Evolutionary conservation across 768 basidiomycete genomes (phyloP).

Genomic region (Hysterangium stoloniferum): DNA sequence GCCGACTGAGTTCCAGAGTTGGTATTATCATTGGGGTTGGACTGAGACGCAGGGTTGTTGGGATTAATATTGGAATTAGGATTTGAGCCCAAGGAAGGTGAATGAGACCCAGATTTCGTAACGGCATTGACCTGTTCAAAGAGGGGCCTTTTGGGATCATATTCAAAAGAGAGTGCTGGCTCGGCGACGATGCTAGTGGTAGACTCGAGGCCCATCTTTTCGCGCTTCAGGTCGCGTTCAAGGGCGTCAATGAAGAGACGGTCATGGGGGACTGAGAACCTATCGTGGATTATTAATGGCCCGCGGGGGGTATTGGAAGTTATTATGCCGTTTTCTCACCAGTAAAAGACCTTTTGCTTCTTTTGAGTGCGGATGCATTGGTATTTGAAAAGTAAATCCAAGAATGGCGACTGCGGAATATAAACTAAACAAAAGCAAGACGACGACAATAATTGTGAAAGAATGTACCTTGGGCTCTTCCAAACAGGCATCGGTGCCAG

Average conservation of each 20-base stretch:
- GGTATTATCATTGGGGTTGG: no score
- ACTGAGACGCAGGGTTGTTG: no score
- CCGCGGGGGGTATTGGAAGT: slow-evolving; percentile 3
- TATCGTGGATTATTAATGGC: slow-evolving; percentile 22
- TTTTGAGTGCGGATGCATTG: slow-evolving; percentile 97
- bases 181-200: slow-evolving; percentile 74
- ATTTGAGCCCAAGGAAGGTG: not conserved
- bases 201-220: slow-evolving; percentile 83
- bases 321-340: slow-evolving; percentile 42
- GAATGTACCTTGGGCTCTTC: slow-evolving; percentile 91
- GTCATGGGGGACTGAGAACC: slow-evolving; percentile 97
- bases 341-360: slow-evolving; percentile 99
- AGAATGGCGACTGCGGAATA: slow-evolving; percentile 69
- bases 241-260: slow-evolving; percentile 94
- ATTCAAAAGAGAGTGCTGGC: slow-evolving; percentile 82
- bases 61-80: no score
- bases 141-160: slow-evolving; percentile 76
- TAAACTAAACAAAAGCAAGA: slow-evolving; percentile 1
- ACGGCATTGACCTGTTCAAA: slow-evolving; percentile 69
- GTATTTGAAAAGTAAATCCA: slow-evolving; percentile 91
- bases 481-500: slow-evolving; percentile 83
- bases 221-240: slow-evolving; percentile 92
- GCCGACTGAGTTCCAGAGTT: not conserved
- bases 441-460: not conserved
- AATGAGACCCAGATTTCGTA: not conserved